phyloP scores from a whole-genome alignment of 2,329 filamentous ascomycete genomes.

The Botrytis galanthina region DNA sequence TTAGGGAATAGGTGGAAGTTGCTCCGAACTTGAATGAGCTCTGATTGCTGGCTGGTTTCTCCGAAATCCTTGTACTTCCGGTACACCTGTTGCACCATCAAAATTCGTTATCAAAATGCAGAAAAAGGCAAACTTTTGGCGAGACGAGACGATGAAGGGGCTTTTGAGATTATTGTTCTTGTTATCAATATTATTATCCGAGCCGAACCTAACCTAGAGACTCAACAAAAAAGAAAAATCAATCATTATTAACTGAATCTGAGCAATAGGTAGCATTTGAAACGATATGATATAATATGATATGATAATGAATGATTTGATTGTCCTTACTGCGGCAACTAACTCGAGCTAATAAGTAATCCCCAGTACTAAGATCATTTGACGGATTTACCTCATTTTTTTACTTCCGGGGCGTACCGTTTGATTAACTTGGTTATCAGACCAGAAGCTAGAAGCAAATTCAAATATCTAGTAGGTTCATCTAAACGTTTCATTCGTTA shows the following conservation, averaged over 20 bases:
- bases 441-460: constrained; percentile 6
- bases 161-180: neutral
- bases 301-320: neutral
- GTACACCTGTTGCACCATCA: neutral
- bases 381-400: constrained; percentile 9
- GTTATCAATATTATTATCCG: neutral
- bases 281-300: neutral
- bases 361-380: constrained; percentile 12
- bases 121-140: neutral
- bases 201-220: neutral
- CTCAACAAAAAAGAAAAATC: neutral
- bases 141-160: constrained; percentile 15
- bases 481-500: neutral
- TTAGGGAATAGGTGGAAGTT: constrained; percentile 1
- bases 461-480: neutral
- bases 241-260: neutral
- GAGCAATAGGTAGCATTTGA: neutral
- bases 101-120: neutral
- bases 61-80: neutral
- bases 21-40: neutral
- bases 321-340: constrained; percentile 11
- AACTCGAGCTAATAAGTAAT: neutral
- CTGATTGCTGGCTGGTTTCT: neutral
- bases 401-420: constrained; percentile 15
- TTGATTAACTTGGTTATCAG: neutral